A percentile compares a stretch with the other conserved stretches of the same genome.
Conservation (phyloP, 2,329 filamentous ascomycete genomes). For the Neoarthrinium moseri region DNA sequence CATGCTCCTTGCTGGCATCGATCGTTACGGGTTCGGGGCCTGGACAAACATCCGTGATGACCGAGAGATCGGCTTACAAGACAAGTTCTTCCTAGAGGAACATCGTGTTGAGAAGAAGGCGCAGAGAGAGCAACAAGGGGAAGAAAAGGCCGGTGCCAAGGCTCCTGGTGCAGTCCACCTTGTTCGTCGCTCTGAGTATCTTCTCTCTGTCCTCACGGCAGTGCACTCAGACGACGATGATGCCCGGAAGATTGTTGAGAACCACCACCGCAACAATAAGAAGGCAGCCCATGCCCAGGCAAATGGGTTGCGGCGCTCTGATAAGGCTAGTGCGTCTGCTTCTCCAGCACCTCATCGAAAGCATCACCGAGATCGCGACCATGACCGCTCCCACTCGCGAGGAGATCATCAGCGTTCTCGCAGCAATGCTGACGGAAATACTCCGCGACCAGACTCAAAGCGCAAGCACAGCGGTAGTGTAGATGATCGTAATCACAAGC, state of each 20-base stretch:
- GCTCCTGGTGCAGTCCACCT: constrained; percentile 97
- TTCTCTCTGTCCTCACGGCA: constrained; percentile 88
- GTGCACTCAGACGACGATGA: constrained; percentile 76
- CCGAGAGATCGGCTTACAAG: constrained; percentile 75
- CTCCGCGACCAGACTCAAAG: constrained; percentile 55
- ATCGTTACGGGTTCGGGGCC: constrained; percentile 90
- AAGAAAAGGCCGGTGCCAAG: constrained; percentile 77
- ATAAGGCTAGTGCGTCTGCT: constrained; percentile 60
- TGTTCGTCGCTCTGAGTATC: constrained; percentile 89
- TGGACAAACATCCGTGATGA: constrained; percentile 96
- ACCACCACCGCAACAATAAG: constrained; percentile 94
- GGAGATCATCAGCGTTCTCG: constrained; percentile 50
- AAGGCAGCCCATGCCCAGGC: constrained; percentile 54
- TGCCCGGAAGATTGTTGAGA: constrained; percentile 79
- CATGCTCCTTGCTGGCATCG: constrained; percentile 94
- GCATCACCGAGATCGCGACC: constrained; percentile 42
- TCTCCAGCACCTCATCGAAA: constrained; percentile 67
- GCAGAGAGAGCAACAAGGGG: constrained; percentile 79
- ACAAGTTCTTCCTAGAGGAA: constrained; percentile 96
- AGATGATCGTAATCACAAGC: constrained; percentile 50
- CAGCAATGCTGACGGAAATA: constrained; percentile 50
- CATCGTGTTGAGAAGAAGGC: constrained; percentile 98
- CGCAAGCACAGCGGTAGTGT: constrained; percentile 58
- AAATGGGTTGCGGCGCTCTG: constrained; percentile 60
- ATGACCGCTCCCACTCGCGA: constrained; percentile 38